Evolutionary conservation across 2,329 filamentous ascomycete species (phyloP).

Genomic region (Hymenoscyphus linearis): DNA sequence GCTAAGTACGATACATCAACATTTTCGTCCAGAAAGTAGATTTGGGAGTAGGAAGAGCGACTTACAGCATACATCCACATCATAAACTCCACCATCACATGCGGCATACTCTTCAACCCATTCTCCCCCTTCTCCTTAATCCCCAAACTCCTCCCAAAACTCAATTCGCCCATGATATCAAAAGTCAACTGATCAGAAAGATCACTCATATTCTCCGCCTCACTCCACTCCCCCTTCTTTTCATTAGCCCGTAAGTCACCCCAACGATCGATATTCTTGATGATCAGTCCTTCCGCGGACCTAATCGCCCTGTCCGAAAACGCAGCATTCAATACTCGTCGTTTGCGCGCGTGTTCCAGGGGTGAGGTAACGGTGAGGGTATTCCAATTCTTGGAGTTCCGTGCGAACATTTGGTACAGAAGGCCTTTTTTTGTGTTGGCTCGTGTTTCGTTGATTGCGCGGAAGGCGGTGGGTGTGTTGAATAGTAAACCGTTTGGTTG

Average conservation of each 20-base stretch:
- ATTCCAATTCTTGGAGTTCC: neutral
- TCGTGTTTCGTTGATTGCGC: neutral
- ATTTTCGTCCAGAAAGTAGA: too few species aligned
- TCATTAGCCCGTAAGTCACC: slow-evolving; percentile 1
- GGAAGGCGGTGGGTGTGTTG: neutral
- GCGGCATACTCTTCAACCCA: slow-evolving; percentile 4
- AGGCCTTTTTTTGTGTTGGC: neutral
- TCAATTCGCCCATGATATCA: slow-evolving; percentile 8
- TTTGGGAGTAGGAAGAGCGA: too few species aligned
- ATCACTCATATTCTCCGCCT: neutral
- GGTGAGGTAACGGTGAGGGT: neutral
- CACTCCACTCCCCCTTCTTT: slow-evolving; percentile 3
- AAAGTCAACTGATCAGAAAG: neutral
- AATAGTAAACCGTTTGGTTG: neutral
- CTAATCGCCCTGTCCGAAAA: neutral
- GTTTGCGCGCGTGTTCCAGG: neutral
- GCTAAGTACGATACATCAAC: too few species aligned
- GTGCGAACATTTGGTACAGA: neutral
- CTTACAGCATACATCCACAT: slow-evolving; percentile 6
- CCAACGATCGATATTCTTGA: slow-evolving; percentile 10
- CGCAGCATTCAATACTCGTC: neutral
- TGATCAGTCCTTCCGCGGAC: neutral
- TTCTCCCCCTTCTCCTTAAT: slow-evolving; percentile 4
- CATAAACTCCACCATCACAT: slow-evolving; percentile 6
- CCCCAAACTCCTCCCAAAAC: slow-evolving; percentile 5